Base-by-base conservation (phyloP, 176 grass and related monocot genomes). In the Neostapfia colusana region DNA sequence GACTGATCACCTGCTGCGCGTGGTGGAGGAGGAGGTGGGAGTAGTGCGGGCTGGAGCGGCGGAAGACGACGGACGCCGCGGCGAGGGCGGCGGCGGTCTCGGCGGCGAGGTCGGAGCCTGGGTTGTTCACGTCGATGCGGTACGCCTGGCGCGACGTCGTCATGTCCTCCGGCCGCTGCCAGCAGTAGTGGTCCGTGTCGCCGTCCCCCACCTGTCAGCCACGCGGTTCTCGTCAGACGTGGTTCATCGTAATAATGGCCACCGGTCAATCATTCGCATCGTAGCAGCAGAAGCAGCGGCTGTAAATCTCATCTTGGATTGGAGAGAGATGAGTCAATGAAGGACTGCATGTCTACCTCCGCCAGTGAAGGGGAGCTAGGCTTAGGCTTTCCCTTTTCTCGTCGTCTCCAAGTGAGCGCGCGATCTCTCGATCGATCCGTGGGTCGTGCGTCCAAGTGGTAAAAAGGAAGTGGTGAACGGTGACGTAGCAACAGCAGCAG, bases 131-230 rank as follows among this genome's bases (percentile, higher is more conserved):
- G 69, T 96, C 93, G n/a, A 96, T 80, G 44, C 86, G 86, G 88
- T 90, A 96, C 38, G 93, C 93, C 65, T 96, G 85, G 70, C 93
- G 70, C 74, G 93, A 92, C 83, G 93, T 96, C 27, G 93, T 96
- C 93, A 96, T 96, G 77, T 96, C 93, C 75, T 96, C 93, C 21
- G 93, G 93, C 46, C 93, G 88, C 71, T 96, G 93, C 93, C 93
- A 96, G 84, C 93, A 96, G 82, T 92, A 96, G 79, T 96, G 93
- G 83, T 96, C 93, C 60, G 93, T 92, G 73, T 96, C 89, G 42
- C 93, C 93, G 80, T 96, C 89, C 39, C 93, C 93, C 61, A 92
- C 93, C 93, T 96, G 8, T 58, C 72, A 27, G 24, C 44, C 62
- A 67, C 0, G 8, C 23, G 1, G 17, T 43, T 45, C 28, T 2